Conservation (phyloP, 768 basidiomycete genomes). For the Sistotremastrum suecicum region DNA sequence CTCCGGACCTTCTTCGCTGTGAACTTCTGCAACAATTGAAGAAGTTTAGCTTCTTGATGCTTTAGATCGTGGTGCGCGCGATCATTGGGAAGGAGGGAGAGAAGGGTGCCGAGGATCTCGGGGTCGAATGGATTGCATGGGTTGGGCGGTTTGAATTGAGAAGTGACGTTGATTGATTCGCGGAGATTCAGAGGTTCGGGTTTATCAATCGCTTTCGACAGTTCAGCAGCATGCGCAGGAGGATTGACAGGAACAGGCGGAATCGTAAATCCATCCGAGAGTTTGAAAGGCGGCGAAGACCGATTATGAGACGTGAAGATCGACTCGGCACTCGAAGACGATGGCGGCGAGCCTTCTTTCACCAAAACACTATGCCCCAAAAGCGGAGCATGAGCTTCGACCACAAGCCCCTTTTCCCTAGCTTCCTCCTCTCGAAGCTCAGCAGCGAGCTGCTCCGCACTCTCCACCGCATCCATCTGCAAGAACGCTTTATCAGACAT, state of each 20-base stretch:
- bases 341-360: not conserved
- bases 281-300: not conserved
- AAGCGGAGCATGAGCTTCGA: not conserved
- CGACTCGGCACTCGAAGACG: no score
- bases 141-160: slow-evolving; percentile 62
- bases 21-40: slow-evolving; percentile 63
- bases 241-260: not conserved
- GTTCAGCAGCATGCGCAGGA: not conserved
- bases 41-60: slow-evolving; percentile 35
- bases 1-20: slow-evolving; percentile 29
- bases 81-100: slow-evolving; percentile 51
- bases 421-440: slow-evolving; percentile 20
- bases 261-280: slow-evolving; percentile 1
- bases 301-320: no score
- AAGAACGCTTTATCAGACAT: slow-evolving; percentile 10
- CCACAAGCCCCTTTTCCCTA: slow-evolving; percentile 9
- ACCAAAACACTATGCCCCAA: no score
- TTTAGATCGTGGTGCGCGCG: slow-evolving; percentile 47
- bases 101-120: slow-evolving; percentile 42
- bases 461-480: slow-evolving; percentile 30
- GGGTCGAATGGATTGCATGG: slow-evolving; percentile 81
- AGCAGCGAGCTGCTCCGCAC: slow-evolving; percentile 37
- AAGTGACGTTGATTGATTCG: slow-evolving; percentile 46
- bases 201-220: not conserved
- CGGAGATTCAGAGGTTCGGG: slow-evolving; percentile 33